phyloP scores from a whole-genome alignment of 1,284 basidiomycete genomes.

The Fomitopsis pinicola region DNA sequence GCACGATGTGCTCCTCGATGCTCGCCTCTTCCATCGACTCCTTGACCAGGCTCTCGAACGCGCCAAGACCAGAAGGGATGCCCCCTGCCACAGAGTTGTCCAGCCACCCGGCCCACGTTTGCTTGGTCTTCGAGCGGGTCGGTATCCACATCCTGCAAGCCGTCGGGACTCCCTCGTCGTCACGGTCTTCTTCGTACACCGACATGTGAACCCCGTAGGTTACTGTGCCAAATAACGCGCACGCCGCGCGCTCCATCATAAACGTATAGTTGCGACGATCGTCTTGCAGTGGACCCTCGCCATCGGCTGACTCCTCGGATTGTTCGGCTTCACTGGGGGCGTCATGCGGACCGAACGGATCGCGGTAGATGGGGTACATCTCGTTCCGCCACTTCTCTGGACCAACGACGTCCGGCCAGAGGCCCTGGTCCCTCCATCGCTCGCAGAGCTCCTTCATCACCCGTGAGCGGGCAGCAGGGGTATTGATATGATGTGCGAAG shows the following conservation, averaged over 20 bases:
- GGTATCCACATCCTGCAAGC: slow-evolving; percentile 76
- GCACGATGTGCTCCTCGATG: slow-evolving; percentile 60
- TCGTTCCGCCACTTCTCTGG: slow-evolving; percentile 81
- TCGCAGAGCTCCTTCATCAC: slow-evolving; percentile 61
- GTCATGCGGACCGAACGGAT: slow-evolving; percentile 53
- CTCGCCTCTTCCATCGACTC: slow-evolving; percentile 94
- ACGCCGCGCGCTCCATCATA: slow-evolving; percentile 86
- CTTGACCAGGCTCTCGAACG: slow-evolving; percentile 80
- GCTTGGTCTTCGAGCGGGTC: slow-evolving; percentile 80
- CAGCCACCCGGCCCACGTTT: slow-evolving; percentile 77
- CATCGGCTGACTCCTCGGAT: background rate
- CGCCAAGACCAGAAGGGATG: slow-evolving; percentile 70
- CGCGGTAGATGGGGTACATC: slow-evolving; percentile 76
- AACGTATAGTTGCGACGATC: slow-evolving; percentile 65
- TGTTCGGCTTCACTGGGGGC: slow-evolving; percentile 15
- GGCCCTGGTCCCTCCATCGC: slow-evolving; percentile 62
- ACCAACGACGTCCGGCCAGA: slow-evolving; percentile 64
- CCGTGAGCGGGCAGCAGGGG: slow-evolving; percentile 50
- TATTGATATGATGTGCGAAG: slow-evolving; percentile 49
- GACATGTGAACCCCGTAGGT: slow-evolving; percentile 90
- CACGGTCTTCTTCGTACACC: slow-evolving; percentile 47
- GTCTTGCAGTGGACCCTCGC: slow-evolving; percentile 7
- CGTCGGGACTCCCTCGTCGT: slow-evolving; percentile 38
- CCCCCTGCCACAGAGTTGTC: slow-evolving; percentile 83
- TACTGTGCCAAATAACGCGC: slow-evolving; percentile 84